Evolutionary conservation across 2,329 filamentous ascomycete species (phyloP).

Genomic region (Dactylellina sp.): DNA sequence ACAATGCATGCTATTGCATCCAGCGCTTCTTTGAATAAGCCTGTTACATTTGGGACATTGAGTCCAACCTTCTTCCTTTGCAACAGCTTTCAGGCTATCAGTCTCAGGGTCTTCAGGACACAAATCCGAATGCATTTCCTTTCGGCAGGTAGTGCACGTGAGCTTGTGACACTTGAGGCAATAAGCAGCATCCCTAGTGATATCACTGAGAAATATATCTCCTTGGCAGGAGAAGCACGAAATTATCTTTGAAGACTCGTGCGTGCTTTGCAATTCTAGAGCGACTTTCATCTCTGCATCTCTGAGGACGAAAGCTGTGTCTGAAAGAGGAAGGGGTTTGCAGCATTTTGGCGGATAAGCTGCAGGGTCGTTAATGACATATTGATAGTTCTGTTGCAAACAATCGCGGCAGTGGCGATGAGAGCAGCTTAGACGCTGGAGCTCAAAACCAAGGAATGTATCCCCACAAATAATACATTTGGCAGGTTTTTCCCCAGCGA

Average conservation of each 20-base stretch:
- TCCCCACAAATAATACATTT: slow-evolving; percentile 47
- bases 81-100: slow-evolving; percentile 14
- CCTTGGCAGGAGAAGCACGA: slow-evolving; percentile 50
- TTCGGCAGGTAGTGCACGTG: slow-evolving; percentile 46
- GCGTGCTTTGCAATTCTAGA: slow-evolving; percentile 12
- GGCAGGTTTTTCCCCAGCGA: slow-evolving; percentile 4
- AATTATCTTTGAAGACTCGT: slow-evolving; percentile 37
- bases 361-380: slow-evolving; percentile 27
- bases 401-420: slow-evolving; percentile 50
- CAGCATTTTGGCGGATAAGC: slow-evolving; percentile 45
- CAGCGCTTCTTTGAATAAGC: slow-evolving; percentile 25
- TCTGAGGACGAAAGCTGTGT: slow-evolving; percentile 35
- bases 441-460: slow-evolving; percentile 35
- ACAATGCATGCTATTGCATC: slow-evolving; percentile 49
- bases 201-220: slow-evolving; percentile 44
- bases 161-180: slow-evolving; percentile 40
- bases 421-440: slow-evolving; percentile 38
- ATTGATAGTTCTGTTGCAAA: slow-evolving; percentile 35
- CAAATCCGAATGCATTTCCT: slow-evolving; percentile 50
- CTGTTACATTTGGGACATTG: slow-evolving; percentile 52
- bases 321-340: slow-evolving; percentile 17
- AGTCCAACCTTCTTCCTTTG: slow-evolving; percentile 51
- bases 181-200: slow-evolving; percentile 44
- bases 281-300: slow-evolving; percentile 33
- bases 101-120: slow-evolving; percentile 53